These are phyloP conservation scores for Alternaria ethzedia DNA, from an alignment of 2,329 filamentous ascomycete genomes.

Conservation along the genomic window DNA sequence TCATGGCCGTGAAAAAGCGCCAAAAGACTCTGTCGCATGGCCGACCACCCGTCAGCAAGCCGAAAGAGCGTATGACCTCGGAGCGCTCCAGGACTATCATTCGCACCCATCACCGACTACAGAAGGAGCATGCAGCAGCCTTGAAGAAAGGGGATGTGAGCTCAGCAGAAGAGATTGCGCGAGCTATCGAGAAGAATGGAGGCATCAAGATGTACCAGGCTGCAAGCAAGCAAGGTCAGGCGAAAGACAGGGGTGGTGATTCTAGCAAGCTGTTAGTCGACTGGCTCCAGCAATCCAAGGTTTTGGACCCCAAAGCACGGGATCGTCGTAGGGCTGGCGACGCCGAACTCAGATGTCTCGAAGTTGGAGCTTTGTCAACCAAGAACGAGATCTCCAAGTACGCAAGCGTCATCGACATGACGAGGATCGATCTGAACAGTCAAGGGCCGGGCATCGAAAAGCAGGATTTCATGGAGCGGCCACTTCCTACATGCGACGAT, in stretches of 20 bases:
- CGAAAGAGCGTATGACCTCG: constrained; percentile 56
- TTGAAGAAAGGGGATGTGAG: constrained; percentile 50
- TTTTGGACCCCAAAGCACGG: constrained; percentile 23
- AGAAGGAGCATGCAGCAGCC: constrained; percentile 63
- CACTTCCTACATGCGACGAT: constrained; percentile 66
- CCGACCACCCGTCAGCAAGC: constrained; percentile 38
- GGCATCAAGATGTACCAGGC: constrained; percentile 67
- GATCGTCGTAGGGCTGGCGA: constrained; percentile 2
- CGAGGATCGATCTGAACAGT: constrained; percentile 88
- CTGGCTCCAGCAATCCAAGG: constrained; percentile 57
- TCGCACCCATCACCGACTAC: constrained; percentile 64
- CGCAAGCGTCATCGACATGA: constrained; percentile 70
- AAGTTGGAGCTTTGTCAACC: constrained; percentile 86
- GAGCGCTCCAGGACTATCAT: constrained; percentile 66
- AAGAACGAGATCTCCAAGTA: constrained; percentile 81
- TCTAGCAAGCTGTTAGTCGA: constrained; percentile 65
- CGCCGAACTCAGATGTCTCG: constrained; percentile 69
- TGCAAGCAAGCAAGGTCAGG: constrained; percentile 68
- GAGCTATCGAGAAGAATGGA: constrained; percentile 62
- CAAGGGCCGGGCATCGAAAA: constrained; percentile 80
- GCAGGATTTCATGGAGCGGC: constrained; percentile 93
- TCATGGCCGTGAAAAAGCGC: constrained; percentile 44
- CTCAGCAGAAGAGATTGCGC: constrained; percentile 52
- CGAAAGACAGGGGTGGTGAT: constrained; percentile 66
- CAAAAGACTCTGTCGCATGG: constrained; percentile 43